A percentile compares a stretch with the other conserved stretches of the same genome.
Evolutionary conservation across 768 basidiomycete genomes (phyloP).

Genomic region (Albatrellus ellisii): DNA sequence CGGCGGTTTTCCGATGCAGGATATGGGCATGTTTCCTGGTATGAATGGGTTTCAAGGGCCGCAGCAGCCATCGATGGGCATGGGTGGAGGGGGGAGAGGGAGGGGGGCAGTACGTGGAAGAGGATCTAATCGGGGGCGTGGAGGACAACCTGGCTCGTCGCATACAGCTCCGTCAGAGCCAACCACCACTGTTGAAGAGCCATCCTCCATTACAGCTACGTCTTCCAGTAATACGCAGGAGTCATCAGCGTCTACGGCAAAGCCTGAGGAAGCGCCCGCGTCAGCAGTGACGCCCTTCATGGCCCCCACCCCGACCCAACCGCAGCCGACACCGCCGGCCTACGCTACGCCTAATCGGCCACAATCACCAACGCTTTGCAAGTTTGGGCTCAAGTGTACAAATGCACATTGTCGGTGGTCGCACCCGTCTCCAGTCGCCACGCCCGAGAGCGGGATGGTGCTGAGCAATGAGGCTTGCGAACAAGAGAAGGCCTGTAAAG

Average conservation of each 20-base stretch:
- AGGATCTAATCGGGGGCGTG: conserved; percentile 15
- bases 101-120: conserved; percentile 24
- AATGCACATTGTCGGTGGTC: conserved; percentile 84
- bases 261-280: conserved; percentile 9
- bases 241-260: conserved; percentile 2
- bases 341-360: conserved; percentile 66
- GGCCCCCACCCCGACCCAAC: conserved; percentile 14
- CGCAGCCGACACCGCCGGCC: conserved; percentile 25
- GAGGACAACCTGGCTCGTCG: conserved; percentile 11
- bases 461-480: conserved; percentile 91
- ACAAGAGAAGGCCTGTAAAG: conserved; percentile 77
- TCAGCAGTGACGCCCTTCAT: conserved; percentile 12
- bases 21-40: conserved; percentile 34
- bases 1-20: conserved; percentile 47
- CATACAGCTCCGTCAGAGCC: too few species aligned
- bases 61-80: conserved; percentile 7
- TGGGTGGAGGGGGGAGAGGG: conserved; percentile 31
- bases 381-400: conserved; percentile 83
- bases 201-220: too few species aligned
- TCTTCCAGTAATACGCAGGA: conserved; percentile 10
- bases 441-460: conserved; percentile 88
- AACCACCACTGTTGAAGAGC: too few species aligned
- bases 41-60: conserved; percentile 17
- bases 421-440: conserved; percentile 96
- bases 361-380: conserved; percentile 85